Evolutionary conservation across 2,329 filamentous ascomycete species (phyloP), one percentile per base, ranked within the genome.

Genomic region (Pseudocercospora pini-densiflorae): DNA sequence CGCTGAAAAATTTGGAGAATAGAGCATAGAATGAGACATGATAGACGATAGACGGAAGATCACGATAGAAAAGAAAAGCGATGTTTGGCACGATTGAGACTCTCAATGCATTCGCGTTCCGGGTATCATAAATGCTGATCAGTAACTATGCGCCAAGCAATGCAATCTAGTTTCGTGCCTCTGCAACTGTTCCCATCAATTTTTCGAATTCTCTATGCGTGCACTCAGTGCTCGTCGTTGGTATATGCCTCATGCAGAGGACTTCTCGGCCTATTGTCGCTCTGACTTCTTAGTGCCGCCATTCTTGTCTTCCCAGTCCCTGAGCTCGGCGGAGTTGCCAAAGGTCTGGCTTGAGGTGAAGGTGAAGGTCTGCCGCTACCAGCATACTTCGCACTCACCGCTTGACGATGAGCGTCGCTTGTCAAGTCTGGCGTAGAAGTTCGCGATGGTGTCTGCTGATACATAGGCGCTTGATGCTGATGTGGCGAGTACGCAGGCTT

Each of bases 391-490:
- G 64, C 64, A 31, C 59, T 65, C 14, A 68, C 64, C 8, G 65
- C 59, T 27, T 36, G 61, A 1, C 62, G 65, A 55, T 70, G 68
- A 23, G 59, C 60, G 27, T 73, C 66, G 53, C 69, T 73, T 1
- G 53, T 57, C 19, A 64, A 33, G 27, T 64, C 65, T 10, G 72
- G 71, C 14, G 71, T 72, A 3, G 71, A 73, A 5, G 65, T 63
- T 8, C 69, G 63, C 5, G 71, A 71, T 2, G 70, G 70, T 27
- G 70, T 74, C 40, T 73, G 72, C 49, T 70, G 72, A 29, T 69
- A 68, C n/a, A 61, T 53, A 10, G 62, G 43, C 10, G 59, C 27
- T 10, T 33, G 27, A 9, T 1, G 6, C 51, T 55, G 66, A 24
- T 53, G 64, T 24, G 66, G 64, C 19, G 68, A 67, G 8, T 71